Percentiles rank a stretch among this genome's conserved stretches.
These are phyloP conservation scores for Alternaria brassicicola DNA, from an alignment of 2,329 filamentous ascomycete species.

Conservation along the genomic window DNA sequence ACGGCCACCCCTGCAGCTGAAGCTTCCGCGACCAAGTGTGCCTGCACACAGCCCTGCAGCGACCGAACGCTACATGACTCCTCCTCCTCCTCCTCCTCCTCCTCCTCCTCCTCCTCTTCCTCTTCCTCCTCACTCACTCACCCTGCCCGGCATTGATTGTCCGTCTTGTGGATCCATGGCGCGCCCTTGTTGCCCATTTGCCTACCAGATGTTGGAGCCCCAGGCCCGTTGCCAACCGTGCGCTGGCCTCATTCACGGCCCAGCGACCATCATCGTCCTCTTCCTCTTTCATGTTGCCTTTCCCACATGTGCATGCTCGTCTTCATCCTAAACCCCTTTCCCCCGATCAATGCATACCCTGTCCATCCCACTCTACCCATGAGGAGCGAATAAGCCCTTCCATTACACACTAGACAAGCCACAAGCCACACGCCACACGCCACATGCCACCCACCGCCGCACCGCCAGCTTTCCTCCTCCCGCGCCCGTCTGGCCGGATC, in stretches of 20 bases:
- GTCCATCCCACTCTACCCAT: background rate
- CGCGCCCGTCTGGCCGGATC: background rate
- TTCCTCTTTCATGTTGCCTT: no score
- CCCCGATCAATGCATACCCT: background rate
- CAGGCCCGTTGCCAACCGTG: no score
- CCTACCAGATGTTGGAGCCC: no score
- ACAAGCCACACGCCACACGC: no score
- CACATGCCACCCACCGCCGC: background rate
- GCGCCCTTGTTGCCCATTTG: no score
- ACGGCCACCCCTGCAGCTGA: conserved; percentile 1
- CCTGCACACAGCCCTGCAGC: conserved; percentile 8
- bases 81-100: no score
- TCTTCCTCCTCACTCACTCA: no score
- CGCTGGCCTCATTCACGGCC: background rate
- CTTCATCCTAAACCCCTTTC: background rate
- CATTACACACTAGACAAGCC: background rate
- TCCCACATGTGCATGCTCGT: background rate
- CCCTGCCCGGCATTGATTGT: no score
- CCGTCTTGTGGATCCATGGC: no score
- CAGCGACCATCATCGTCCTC: background rate
- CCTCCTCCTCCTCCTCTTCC: no score
- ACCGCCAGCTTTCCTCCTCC: background rate
- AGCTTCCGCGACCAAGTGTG: background rate
- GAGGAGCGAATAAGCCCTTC: background rate
- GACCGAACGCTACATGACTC: background rate